Evolutionary conservation across 179 eudicot genomes (phyloP), one percentile per base, ranked within the genome.

Genomic region (Actinidia polygama): DNA sequence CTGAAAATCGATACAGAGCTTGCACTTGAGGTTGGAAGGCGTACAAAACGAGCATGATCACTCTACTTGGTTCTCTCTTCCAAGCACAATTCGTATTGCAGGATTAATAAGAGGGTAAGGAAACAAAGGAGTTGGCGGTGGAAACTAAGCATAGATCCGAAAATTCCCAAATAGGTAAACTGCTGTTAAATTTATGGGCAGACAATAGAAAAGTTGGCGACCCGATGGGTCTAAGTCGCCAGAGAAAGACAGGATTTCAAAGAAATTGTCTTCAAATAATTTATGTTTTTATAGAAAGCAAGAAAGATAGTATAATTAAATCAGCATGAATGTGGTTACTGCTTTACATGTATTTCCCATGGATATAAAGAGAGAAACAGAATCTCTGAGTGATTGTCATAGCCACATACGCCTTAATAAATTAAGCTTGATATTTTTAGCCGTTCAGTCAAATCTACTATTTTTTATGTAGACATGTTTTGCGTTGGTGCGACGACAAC

Each of bases 1-100:
- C 91, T 94, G 78, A 95, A 95, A 68, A 95, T 95, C 10, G 99
- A 95, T 78, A 94, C 95, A 6, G 93, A 95, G 88, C 97, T 95
- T 18, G 99, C 99, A 2, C 94, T 95, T 21, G 84, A 90, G 90
- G 98, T 95, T 67, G 99, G 99, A 79, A 93, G 95, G 89, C 98
- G 98, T 66, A 94, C 99, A 3, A 91, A 94, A 75, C 91, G 99
- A 79, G 98, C 98, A 77, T 95, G 87, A 90, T 57, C 68, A 7
- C 54, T 18, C 11, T 12, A 10, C 24, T 40, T 24, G 11, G 49
- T 57, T 54, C 53, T 44, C 23, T 53, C 8, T 40, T 40, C 44
- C 24, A 3, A 40, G 18, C 24, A 2, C 46, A 18, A 2, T 73
- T 6, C 66, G 24, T 26, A 15, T 14, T 7, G 36, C 26, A 11